Evolutionary conservation across 225 moss, liverwort and hornwort genomes (phyloP).

Genomic region (Physcomitrellopsis africana): DNA sequence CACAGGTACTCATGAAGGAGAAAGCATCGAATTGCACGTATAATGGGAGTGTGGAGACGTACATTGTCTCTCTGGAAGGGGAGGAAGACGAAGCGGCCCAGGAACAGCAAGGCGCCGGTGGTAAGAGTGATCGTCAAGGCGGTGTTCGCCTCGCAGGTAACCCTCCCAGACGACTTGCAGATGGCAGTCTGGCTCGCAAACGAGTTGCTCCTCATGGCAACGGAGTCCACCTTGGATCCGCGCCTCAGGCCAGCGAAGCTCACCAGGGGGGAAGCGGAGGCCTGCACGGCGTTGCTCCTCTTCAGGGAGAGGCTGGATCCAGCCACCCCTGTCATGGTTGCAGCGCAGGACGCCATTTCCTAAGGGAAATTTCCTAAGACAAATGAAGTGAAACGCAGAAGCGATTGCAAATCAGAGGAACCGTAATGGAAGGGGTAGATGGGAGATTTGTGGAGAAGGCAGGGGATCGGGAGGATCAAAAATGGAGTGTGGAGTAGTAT

Average conservation of each 20-base stretch:
- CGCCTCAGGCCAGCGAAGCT: conserved; percentile 59
- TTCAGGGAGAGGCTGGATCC: conserved; percentile 58
- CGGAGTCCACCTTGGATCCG: conserved; percentile 52
- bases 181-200: conserved; percentile 45
- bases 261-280: conserved; percentile 44
- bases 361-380: too few species aligned
- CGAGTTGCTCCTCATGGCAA: conserved; percentile 44
- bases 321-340: conserved; percentile 46
- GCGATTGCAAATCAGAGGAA: too few species aligned
- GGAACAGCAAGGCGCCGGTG: conserved; percentile 72
- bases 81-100: conserved; percentile 84
- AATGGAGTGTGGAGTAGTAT: too few species aligned
- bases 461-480: too few species aligned
- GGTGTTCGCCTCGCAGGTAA: conserved; percentile 58
- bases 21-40: too few species aligned
- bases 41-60: neutral
- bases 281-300: conserved; percentile 34
- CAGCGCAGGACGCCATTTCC: conserved; percentile 72
- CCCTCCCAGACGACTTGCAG: conserved; percentile 45
- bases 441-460: too few species aligned
- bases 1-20: too few species aligned
- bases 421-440: too few species aligned
- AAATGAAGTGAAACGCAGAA: too few species aligned
- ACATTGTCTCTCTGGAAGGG: conserved; percentile 78
- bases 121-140: conserved; percentile 60